These are phyloP conservation scores for Gracilariopsis chorda DNA, from an alignment of 23 red algal genomes.

Conservation along the genomic window DNA sequence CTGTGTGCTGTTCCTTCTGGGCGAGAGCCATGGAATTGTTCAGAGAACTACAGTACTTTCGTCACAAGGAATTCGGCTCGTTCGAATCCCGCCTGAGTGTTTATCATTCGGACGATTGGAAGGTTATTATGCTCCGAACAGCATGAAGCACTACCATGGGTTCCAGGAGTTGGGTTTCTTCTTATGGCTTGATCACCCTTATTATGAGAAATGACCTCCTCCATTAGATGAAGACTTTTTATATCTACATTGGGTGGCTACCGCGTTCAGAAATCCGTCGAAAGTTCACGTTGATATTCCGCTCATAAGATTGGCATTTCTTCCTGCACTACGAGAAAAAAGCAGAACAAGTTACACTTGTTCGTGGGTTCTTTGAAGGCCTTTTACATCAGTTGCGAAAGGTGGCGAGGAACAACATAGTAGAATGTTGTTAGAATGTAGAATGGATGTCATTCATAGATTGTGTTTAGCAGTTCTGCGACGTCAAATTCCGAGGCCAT, in stretches of 20 bases:
- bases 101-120: not conserved
- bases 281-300: not conserved
- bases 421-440: no score
- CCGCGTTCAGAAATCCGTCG: not conserved
- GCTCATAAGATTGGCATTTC: not conserved
- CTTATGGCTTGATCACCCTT: not conserved
- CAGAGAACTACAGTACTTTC: not conserved
- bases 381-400: no score
- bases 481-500: no score
- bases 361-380: not conserved
- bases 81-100: not conserved
- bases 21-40: not conserved
- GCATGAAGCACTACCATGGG: not conserved
- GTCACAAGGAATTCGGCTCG: not conserved
- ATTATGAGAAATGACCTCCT: not conserved
- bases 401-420: no score
- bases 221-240: not conserved
- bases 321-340: not conserved
- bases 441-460: no score
- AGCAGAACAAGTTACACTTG: not conserved
- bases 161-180: not conserved
- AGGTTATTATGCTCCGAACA: not conserved
- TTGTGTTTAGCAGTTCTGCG: no score
- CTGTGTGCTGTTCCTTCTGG: not conserved
- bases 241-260: not conserved